Percentiles rank a stretch among this genome's conserved stretches.
phyloP scores from a whole-genome alignment of 768 basidiomycete species.

The Serendipita vermifera region DNA sequence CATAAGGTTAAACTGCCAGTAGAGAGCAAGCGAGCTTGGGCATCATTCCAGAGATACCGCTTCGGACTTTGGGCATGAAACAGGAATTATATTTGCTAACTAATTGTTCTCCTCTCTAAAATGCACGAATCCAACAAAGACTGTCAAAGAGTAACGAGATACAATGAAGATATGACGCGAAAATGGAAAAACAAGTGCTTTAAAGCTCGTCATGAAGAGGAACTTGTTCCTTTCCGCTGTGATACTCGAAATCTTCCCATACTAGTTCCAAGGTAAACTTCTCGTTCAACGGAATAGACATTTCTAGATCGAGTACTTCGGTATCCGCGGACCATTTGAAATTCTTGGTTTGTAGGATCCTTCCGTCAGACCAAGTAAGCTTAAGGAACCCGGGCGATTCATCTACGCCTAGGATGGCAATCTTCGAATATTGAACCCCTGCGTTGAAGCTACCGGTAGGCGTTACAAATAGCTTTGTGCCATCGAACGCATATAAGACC shows the following conservation, averaged over 20 bases:
- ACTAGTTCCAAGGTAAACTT: slow-evolving; percentile 24
- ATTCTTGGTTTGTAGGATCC: slow-evolving; percentile 13
- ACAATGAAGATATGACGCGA: too few species aligned
- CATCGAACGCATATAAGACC: background rate
- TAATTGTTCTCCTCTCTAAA: too few species aligned
- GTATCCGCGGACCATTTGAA: slow-evolving; percentile 19
- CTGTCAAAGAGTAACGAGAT: too few species aligned
- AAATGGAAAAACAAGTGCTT: too few species aligned
- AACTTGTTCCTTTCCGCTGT: background rate
- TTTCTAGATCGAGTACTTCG: slow-evolving; percentile 34
- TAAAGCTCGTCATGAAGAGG: background rate
- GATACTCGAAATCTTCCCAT: background rate
- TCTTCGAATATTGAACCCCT: background rate
- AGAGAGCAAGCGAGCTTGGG: too few species aligned
- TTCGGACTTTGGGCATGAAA: too few species aligned
- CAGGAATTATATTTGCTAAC: too few species aligned
- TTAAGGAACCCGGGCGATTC: background rate
- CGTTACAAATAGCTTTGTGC: background rate
- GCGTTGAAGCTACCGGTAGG: background rate
- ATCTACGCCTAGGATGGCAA: background rate
- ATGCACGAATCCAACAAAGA: too few species aligned
- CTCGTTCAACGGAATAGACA: slow-evolving; percentile 28
- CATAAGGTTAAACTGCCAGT: too few species aligned
- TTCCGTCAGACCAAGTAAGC: slow-evolving; percentile 18
- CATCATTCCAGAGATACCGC: too few species aligned